phyloP scores from a whole-genome alignment of 306 rosid species.

The Castanea mollissima region DNA sequence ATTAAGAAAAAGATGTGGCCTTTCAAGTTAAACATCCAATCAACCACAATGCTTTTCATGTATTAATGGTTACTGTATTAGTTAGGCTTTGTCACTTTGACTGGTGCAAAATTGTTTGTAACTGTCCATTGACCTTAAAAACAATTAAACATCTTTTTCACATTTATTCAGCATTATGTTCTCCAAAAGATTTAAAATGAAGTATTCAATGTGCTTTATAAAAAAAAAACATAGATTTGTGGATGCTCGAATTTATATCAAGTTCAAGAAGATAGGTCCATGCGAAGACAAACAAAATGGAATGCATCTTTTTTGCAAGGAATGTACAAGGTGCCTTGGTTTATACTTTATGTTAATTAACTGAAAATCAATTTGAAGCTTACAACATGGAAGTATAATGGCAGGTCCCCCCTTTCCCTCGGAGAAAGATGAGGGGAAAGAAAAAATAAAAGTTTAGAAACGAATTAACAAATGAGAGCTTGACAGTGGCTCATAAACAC shows the following conservation, averaged over 20 bases:
- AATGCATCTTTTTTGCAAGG: background rate
- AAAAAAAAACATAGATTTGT: background rate
- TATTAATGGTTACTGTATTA: background rate
- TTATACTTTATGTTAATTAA: too few species aligned
- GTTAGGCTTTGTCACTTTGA: background rate
- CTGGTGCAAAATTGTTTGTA: background rate
- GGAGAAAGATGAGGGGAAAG: slow-evolving; percentile 23
- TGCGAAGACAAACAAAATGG: slow-evolving; percentile 19
- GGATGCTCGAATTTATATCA: background rate
- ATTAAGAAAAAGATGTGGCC: background rate
- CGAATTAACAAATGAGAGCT: slow-evolving; percentile 35
- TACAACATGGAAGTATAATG: slow-evolving; percentile 30
- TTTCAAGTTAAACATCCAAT: background rate
- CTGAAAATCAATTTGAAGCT: too few species aligned
- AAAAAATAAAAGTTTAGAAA: slow-evolving; percentile 22
- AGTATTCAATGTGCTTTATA: background rate
- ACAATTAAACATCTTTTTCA: background rate
- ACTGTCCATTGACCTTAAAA: background rate
- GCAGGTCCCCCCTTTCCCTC: slow-evolving; percentile 34
- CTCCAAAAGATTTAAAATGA: background rate
- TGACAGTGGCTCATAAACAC: slow-evolving; percentile 32
- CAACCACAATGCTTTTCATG: background rate
- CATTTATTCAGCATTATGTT: background rate
- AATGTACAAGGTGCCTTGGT: too few species aligned
- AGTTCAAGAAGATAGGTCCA: background rate